Conservation (phyloP, 83 land plant species). For the Diphasiastrum complanatum region DNA sequence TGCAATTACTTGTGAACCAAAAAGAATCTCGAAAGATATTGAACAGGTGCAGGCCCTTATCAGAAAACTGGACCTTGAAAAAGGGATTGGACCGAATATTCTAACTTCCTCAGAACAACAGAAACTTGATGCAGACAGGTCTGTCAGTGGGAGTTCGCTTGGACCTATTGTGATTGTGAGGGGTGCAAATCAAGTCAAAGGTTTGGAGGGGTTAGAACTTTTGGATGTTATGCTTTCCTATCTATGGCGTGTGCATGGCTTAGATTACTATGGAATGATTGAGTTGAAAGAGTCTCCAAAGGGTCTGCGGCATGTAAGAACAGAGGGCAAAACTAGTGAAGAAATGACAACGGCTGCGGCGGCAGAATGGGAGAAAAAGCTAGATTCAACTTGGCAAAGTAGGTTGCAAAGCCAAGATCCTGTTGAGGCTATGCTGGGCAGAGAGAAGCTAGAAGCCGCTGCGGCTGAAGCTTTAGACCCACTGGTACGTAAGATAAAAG, state of each 20-base stretch:
- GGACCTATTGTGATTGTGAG: slow-evolving; percentile 87
- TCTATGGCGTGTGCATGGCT: slow-evolving; percentile 91
- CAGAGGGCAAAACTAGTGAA: slow-evolving; percentile 49
- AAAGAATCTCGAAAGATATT: slow-evolving; percentile 69
- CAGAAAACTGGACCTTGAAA: slow-evolving; percentile 81
- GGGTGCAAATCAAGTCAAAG: slow-evolving; percentile 77
- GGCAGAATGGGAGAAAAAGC: slow-evolving; percentile 87
- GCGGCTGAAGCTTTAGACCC: slow-evolving; percentile 83
- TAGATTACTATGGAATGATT: slow-evolving; percentile 91
- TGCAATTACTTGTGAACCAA: slow-evolving; percentile 60
- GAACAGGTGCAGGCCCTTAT: slow-evolving; percentile 67
- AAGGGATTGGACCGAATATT: slow-evolving; percentile 83
- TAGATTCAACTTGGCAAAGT: slow-evolving; percentile 79
- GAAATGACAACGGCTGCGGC: slow-evolving; percentile 22
- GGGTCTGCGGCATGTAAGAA: slow-evolving; percentile 87
- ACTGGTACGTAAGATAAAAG: slow-evolving; percentile 84
- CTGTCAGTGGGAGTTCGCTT: slow-evolving; percentile 49
- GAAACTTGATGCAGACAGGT: slow-evolving; percentile 51
- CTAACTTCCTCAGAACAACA: slow-evolving; percentile 48
- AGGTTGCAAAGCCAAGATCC: slow-evolving; percentile 82
- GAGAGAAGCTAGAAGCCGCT: slow-evolving; percentile 80
- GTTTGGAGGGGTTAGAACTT: slow-evolving; percentile 86
- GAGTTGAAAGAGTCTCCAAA: slow-evolving; percentile 72
- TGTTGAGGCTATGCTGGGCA: slow-evolving; percentile 74
- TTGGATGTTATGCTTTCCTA: slow-evolving; percentile 83